Evolutionary conservation across 148 eudicot species (phyloP).

Genomic region (Vaccinium macrocarpon): DNA sequence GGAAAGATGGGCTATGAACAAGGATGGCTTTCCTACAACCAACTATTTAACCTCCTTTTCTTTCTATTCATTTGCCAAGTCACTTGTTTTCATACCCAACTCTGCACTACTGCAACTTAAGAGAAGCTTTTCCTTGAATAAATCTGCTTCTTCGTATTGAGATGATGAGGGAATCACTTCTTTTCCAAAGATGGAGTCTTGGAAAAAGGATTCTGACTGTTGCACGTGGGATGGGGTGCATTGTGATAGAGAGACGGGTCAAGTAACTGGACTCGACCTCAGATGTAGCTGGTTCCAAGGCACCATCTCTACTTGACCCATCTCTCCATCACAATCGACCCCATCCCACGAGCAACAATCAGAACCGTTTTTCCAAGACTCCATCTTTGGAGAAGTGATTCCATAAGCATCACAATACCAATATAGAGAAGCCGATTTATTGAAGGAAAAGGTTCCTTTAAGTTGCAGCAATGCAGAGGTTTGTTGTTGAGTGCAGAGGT

Average conservation of each 20-base stretch:
- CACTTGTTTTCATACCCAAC: neutral
- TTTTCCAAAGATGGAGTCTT: neutral
- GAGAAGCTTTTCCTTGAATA: neutral
- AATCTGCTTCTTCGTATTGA: neutral
- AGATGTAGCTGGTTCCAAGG: neutral
- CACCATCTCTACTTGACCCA: too few species aligned
- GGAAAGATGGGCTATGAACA: neutral
- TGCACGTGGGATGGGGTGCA: conserved; percentile 17
- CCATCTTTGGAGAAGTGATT: too few species aligned
- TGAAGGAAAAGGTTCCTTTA: too few species aligned
- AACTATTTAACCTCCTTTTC: neutral
- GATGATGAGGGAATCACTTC: neutral
- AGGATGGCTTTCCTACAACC: neutral
- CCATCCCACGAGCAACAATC: too few species aligned
- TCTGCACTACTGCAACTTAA: neutral
- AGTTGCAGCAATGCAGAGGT: too few species aligned
- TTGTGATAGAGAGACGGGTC: neutral
- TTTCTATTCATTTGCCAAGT: neutral
- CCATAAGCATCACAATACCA: too few species aligned
- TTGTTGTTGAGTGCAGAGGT: too few species aligned
- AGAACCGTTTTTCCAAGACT: too few species aligned
- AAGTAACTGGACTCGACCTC: neutral
- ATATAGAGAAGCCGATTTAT: too few species aligned
- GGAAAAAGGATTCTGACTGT: conserved; percentile 12
- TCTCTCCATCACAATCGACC: too few species aligned